Percentiles rank a stretch among this genome's conserved stretches.
Evolutionary conservation across 108 stramenopile species (phyloP).

Genomic region (Nitzschia palea): DNA sequence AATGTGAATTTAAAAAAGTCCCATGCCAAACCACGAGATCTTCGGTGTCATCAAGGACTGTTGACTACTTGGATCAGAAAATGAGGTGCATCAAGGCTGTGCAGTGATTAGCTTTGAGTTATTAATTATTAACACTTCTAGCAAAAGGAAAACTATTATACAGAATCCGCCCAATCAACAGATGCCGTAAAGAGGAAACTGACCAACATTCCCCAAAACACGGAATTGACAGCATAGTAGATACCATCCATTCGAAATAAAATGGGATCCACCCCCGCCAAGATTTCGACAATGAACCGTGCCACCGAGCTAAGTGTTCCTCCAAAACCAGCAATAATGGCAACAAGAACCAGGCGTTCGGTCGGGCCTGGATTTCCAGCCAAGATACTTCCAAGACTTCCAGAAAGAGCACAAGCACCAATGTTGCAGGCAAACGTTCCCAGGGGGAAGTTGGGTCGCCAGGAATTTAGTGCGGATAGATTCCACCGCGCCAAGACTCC

Average conservation of each 20-base stretch:
- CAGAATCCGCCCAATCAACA: conserved; percentile 77
- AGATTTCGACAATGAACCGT: conserved; percentile 72
- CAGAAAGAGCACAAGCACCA: conserved; percentile 68
- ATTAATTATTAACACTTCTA: too few relatives aligned
- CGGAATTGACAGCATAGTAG: conserved; percentile 62
- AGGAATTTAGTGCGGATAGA: conserved; percentile 59
- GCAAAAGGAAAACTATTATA: conserved; percentile 13
- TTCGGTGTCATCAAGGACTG: too few relatives aligned
- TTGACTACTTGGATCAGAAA: too few relatives aligned
- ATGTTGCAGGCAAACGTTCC: conserved; percentile 85
- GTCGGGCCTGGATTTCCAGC: conserved; percentile 74
- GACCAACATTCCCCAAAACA: conserved; percentile 64
- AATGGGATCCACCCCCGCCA: conserved; percentile 71
- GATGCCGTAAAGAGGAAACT: conserved; percentile 67
- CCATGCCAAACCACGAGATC: too few relatives aligned
- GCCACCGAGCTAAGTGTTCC: conserved; percentile 76
- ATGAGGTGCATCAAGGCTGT: too few relatives aligned
- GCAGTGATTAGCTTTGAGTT: too few relatives aligned
- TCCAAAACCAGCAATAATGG: conserved; percentile 79
- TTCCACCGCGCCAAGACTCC: conserved; percentile 77
- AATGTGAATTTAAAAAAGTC: too few relatives aligned
- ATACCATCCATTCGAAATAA: conserved; percentile 79
- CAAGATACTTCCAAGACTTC: conserved; percentile 64
- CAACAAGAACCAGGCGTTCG: conserved; percentile 66
- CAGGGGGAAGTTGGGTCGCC: conserved; percentile 72